Evolutionary conservation across 1,139 yeast genomes (phyloP).

Genomic region (Ogataea hybrid): DNA sequence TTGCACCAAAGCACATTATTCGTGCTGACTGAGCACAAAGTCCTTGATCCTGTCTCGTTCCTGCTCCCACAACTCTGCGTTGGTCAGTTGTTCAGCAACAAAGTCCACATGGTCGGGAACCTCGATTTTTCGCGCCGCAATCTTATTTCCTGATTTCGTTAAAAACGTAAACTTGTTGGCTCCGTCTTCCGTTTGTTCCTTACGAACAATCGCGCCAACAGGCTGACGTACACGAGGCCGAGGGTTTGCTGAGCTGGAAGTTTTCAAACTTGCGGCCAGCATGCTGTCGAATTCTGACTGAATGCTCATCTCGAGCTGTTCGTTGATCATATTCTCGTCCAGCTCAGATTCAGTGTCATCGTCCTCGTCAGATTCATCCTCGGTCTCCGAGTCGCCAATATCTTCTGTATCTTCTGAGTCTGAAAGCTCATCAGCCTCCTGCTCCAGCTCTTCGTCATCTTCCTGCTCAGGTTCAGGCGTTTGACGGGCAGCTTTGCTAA

Average conservation of each 20-base stretch:
- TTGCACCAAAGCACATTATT: conserved; percentile 3
- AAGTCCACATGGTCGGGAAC: conserved; percentile 50
- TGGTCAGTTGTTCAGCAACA: conserved; percentile 41
- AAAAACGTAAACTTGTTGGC: conserved; percentile 51
- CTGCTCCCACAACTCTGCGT: conserved; percentile 36
- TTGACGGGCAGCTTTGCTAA: neutral
- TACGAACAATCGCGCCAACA: neutral
- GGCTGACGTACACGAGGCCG: neutral
- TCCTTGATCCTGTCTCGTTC: conserved; percentile 44
- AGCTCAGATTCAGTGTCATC: conserved; percentile 29
- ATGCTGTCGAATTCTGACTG: conserved; percentile 54
- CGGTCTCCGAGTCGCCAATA: conserved; percentile 18
- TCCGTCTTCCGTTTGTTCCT: neutral
- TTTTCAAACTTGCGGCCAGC: conserved; percentile 44
- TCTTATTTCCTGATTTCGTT: conserved; percentile 49
- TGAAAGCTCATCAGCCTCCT: conserved; percentile 18
- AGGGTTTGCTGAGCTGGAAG: neutral
- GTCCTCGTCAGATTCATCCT: conserved; percentile 22
- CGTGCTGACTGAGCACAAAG: conserved; percentile 36
- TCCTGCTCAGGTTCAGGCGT: neutral
- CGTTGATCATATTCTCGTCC: conserved; percentile 38
- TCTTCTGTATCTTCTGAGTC: neutral
- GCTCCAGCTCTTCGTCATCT: conserved; percentile 17
- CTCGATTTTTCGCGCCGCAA: conserved; percentile 42
- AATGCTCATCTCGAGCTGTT: conserved; percentile 47